Percentiles rank a stretch among this genome's conserved stretches.
phyloP scores from a whole-genome alignment of 768 basidiomycete genomes.

The Nidula microcarpa region DNA sequence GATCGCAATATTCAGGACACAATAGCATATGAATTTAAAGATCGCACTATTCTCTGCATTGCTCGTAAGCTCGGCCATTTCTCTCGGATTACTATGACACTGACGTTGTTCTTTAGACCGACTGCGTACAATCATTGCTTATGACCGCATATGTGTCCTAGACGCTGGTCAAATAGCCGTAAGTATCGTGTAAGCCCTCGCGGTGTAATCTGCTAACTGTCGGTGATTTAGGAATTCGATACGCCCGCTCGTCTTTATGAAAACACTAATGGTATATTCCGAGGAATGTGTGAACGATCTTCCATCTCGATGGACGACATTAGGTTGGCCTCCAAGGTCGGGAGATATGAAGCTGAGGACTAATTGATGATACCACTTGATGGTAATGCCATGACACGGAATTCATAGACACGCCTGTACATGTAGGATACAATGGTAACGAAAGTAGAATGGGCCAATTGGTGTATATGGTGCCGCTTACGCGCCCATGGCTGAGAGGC shows the following conservation, averaged over 20 bases:
- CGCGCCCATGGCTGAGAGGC: no score
- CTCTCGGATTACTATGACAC: background rate
- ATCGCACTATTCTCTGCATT: slow-evolving; percentile 85
- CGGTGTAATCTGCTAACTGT: background rate
- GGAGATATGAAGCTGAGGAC: background rate
- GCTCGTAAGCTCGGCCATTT: slow-evolving; percentile 53
- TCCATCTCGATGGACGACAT: slow-evolving; percentile 74
- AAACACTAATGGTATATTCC: slow-evolving; percentile 63
- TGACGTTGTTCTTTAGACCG: slow-evolving; percentile 48
- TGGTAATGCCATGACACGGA: no score
- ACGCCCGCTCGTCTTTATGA: slow-evolving; percentile 67
- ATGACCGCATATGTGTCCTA: slow-evolving; percentile 87
- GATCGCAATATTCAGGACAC: slow-evolving; percentile 91
- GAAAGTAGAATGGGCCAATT: no score
- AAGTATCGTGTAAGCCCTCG: slow-evolving; percentile 17
- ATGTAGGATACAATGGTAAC: no score
- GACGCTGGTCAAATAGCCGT: slow-evolving; percentile 76
- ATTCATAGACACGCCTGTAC: no score
- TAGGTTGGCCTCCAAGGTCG: slow-evolving; percentile 29
- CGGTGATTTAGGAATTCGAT: slow-evolving; percentile 64
- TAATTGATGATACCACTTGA: no score
- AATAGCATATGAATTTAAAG: slow-evolving; percentile 78
- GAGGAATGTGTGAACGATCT: slow-evolving; percentile 84
- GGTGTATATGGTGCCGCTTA: no score
- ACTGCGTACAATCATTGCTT: slow-evolving; percentile 80